Evolutionary conservation across 257 asterid genomes (phyloP), one percentile per base, ranked within the genome.

Genomic region (Prunella vulgaris): DNA sequence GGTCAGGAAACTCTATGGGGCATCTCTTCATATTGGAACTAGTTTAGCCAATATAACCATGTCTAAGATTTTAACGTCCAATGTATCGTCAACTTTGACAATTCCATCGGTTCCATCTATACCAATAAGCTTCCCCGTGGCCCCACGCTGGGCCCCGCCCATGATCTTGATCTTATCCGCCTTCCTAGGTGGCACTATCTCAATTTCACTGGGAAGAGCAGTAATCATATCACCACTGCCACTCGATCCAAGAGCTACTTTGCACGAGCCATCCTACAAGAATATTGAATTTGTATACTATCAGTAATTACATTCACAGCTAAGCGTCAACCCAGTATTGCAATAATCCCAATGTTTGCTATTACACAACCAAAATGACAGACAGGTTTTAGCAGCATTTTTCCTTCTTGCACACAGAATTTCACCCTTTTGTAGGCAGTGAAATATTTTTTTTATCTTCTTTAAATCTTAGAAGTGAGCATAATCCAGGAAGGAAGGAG

Each of bases 21-120:
- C 21, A 66, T 18, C 37, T 60, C 53, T 20, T 76, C 75, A 78
- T 7, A 81, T 64, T 68, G 81, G 85, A 22, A 86, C 89, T 60
- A 87, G 78, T 73, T 83, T 88, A 1, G 99, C 97, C 80, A 93
- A 69, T 64, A 79, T 80, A 58, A 69, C 87, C 90, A 90, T 81
- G 77, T 87, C 92, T 60, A 93, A 76, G 70, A 93, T 93, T 71
- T 90, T 90, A n/a, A 90, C 95, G 51, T 93, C 97, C 5, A 86
- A 75, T 0, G 94, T 85, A 52, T 86, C 86, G 37, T 93, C 97
- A 53, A 87, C 81, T 80, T 93, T 93, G 24, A 90, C 95, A 49
- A 93, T 93, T 60, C 99, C 97, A 67, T 90, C 96, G 0, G 89
- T 82, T 32, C 96, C 97, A 69, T 93, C 97, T 10, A 93, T 85